A percentile compares a stretch with the other conserved stretches of the same genome.
Evolutionary conservation across 176 grass and related monocot species (phyloP).

Genomic region (Eragrostis curvula): DNA sequence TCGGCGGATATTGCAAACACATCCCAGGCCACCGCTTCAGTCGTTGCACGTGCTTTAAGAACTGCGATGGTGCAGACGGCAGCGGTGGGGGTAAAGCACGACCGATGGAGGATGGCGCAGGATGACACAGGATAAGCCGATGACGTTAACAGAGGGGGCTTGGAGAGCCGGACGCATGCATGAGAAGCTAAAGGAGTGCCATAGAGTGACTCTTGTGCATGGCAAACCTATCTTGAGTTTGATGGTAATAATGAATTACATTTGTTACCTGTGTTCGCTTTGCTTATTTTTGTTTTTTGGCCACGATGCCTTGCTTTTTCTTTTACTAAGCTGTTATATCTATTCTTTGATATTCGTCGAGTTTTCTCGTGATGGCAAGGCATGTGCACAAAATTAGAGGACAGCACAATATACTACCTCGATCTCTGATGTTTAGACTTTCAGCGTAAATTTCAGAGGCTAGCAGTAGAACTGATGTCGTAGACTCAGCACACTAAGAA

Average conservation of each 20-base stretch:
- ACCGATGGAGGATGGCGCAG: no score
- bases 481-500: no score
- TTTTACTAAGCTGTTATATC: no score
- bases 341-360: no score
- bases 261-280: background rate
- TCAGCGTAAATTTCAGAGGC: no score
- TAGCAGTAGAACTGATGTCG: no score
- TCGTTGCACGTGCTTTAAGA: conserved; percentile 24
- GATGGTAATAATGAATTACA: background rate
- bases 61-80: background rate
- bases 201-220: background rate
- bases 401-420: no score
- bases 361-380: no score
- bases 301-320: no score
- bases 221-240: background rate
- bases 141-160: background rate
- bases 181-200: background rate
- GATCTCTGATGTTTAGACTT: no score
- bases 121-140: background rate
- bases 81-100: background rate
- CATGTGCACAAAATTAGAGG: no score
- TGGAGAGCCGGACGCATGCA: background rate
- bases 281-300: no score
- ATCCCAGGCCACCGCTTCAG: background rate
- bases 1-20: background rate